These are phyloP conservation scores for Physocladia obscura DNA, from an alignment of 192 early-diverging fungal species.

Conservation along the genomic window DNA sequence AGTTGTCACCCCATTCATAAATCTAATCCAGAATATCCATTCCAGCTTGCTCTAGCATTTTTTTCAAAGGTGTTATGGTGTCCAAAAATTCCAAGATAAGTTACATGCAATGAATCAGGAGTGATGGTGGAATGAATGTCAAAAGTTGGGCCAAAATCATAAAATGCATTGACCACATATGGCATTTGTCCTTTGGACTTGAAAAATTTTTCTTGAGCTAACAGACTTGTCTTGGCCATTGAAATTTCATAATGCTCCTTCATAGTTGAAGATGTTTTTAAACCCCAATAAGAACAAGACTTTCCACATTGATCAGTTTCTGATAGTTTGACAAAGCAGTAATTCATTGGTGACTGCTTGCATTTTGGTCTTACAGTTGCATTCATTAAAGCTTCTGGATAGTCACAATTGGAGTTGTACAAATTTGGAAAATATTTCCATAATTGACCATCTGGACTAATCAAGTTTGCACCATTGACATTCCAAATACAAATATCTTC, in stretches of 20 bases:
- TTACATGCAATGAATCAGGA: background rate
- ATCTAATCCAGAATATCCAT: too few species aligned
- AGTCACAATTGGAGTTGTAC: conserved; percentile 1
- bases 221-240: background rate
- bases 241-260: background rate
- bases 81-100: conserved; percentile 2
- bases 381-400: background rate
- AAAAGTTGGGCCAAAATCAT: background rate
- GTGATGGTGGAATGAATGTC: background rate
- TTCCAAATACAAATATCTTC: background rate
- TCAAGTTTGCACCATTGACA: background rate
- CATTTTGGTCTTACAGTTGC: background rate
- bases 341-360: background rate
- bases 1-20: too few species aligned
- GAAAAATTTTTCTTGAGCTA: background rate
- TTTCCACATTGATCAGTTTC: background rate
- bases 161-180: conserved; percentile 5
- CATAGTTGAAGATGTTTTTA: background rate
- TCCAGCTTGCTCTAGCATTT: too few species aligned
- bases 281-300: background rate
- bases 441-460: background rate
- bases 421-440: background rate
- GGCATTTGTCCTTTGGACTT: background rate
- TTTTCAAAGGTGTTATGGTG: too few species aligned
- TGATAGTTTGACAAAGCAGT: background rate